A percentile compares a stretch with the other conserved stretches of the same genome.
phyloP scores from a whole-genome alignment of 306 rosid species.

The Acacia acuminata region DNA sequence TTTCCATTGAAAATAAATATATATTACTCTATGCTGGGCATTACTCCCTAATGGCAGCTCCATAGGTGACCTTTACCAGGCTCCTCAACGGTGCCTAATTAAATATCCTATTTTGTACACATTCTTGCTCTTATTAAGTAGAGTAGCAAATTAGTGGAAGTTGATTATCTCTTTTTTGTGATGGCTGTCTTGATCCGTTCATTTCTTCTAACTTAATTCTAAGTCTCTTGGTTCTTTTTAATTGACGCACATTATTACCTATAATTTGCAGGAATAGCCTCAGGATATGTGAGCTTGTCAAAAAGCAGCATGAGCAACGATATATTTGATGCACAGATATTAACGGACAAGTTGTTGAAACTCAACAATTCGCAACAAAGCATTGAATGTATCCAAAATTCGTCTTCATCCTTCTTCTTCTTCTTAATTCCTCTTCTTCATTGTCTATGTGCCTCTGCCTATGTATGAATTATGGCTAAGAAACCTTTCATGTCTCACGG shows the following conservation, averaged over 20 bases:
- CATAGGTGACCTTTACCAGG: slow-evolving; percentile 1
- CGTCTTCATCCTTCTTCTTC: neutral
- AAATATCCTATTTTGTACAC: neutral
- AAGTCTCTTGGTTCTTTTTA: neutral
- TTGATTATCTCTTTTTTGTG: neutral
- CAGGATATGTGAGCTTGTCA: slow-evolving; percentile 34
- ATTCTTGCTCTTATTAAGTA: neutral
- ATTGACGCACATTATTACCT: neutral
- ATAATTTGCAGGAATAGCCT: slow-evolving; percentile 18
- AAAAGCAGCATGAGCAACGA: slow-evolving; percentile 54
- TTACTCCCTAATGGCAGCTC: neutral
- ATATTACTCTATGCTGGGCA: neutral
- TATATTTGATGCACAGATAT: slow-evolving; percentile 51
- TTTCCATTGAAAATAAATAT: slow-evolving; percentile 8
- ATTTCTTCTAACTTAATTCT: neutral
- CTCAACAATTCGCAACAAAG: slow-evolving; percentile 84
- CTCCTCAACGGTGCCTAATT: neutral
- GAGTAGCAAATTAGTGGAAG: neutral
- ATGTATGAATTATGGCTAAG: slow-evolving; percentile 15
- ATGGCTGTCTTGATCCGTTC: slow-evolving; percentile 11
- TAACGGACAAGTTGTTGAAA: slow-evolving; percentile 62
- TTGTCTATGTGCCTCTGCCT: neutral
- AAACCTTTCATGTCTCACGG: neutral
- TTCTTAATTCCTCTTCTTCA: neutral
- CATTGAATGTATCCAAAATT: slow-evolving; percentile 71